Conservation (phyloP, 148 eudicot species). For the Talinum fruticosum region DNA sequence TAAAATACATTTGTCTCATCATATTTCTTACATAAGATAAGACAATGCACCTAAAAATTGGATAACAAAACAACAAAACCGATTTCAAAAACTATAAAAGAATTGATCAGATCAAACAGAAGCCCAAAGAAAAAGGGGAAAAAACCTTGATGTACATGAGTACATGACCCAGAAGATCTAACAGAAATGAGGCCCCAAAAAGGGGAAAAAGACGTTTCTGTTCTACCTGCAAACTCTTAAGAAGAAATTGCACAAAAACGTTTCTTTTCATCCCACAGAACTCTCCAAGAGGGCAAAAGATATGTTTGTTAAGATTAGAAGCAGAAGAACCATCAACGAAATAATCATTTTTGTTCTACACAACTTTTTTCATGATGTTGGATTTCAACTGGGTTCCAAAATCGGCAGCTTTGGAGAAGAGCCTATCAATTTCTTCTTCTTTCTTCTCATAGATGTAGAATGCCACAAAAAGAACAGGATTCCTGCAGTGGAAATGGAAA, state of each 20-base stretch:
- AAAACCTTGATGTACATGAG: not conserved
- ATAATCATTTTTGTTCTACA: not conserved
- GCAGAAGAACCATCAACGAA: not conserved
- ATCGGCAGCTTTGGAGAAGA: constrained; percentile 30
- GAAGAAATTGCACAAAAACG: not conserved
- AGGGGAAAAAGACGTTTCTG: not conserved
- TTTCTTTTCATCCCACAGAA: not conserved
- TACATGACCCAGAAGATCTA: not conserved
- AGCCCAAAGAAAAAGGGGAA: not conserved
- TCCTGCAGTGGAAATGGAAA: constrained; percentile 35
- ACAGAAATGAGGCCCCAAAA: not conserved
- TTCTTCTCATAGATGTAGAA: constrained; percentile 63
- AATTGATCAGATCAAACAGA: not conserved
- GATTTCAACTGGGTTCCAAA: constrained; percentile 44
- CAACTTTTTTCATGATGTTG: constrained; percentile 15
- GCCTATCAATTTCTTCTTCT: constrained; percentile 60
- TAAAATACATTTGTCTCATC: too few relatives aligned
- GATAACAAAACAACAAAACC: too few relatives aligned
- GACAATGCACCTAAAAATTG: too few relatives aligned
- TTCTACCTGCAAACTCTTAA: not conserved
- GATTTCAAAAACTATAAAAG: not conserved
- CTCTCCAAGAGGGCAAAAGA: not conserved
- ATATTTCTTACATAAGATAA: too few relatives aligned
- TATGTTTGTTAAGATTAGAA: too few relatives aligned
- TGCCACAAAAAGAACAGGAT: constrained; percentile 38